Percentiles rank a stretch among this genome's conserved stretches.
These are phyloP conservation scores for Penicillium canescens DNA, from an alignment of 495 filamentous ascomycete species.

Conservation along the genomic window DNA sequence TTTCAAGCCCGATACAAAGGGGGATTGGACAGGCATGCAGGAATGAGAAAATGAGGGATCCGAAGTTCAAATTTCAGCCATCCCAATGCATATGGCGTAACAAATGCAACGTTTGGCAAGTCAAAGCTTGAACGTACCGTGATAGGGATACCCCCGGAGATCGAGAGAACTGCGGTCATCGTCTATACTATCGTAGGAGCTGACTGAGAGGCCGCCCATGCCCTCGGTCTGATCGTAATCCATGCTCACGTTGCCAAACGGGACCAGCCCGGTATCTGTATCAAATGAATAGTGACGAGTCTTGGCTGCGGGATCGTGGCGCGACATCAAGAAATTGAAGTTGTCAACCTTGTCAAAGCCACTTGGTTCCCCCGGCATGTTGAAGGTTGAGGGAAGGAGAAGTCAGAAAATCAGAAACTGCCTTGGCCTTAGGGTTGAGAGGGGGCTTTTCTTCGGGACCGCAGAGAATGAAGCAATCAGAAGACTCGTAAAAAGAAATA, in stretches of 20 bases:
- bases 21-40: background rate
- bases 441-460: background rate
- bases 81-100: slow-evolving; percentile 32
- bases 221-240: slow-evolving; percentile 51
- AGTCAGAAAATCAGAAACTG: slow-evolving; percentile 4
- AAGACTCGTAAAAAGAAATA: slow-evolving; percentile 14
- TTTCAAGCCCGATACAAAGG: background rate
- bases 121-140: slow-evolving; percentile 35
- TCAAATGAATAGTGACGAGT: slow-evolving; percentile 47
- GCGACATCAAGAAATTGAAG: slow-evolving; percentile 45
- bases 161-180: slow-evolving; percentile 46
- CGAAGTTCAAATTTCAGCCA: background rate
- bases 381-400: slow-evolving; percentile 10
- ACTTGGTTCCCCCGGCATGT: slow-evolving; percentile 43
- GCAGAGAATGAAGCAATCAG: slow-evolving; percentile 15
- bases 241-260: slow-evolving; percentile 40
- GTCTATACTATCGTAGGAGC: slow-evolving; percentile 51
- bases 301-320: slow-evolving; percentile 39
- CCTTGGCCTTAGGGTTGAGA: slow-evolving; percentile 12
- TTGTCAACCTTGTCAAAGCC: slow-evolving; percentile 44
- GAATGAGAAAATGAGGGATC: background rate
- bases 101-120: slow-evolving; percentile 37
- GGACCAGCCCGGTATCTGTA: slow-evolving; percentile 39
- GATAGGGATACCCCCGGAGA: slow-evolving; percentile 46
- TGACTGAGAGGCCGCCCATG: slow-evolving; percentile 49